A percentile compares a stretch with the other conserved stretches of the same genome.
Evolutionary conservation across 306 rosid genomes (phyloP).

Genomic region (Oxytropis ochrocephala): DNA sequence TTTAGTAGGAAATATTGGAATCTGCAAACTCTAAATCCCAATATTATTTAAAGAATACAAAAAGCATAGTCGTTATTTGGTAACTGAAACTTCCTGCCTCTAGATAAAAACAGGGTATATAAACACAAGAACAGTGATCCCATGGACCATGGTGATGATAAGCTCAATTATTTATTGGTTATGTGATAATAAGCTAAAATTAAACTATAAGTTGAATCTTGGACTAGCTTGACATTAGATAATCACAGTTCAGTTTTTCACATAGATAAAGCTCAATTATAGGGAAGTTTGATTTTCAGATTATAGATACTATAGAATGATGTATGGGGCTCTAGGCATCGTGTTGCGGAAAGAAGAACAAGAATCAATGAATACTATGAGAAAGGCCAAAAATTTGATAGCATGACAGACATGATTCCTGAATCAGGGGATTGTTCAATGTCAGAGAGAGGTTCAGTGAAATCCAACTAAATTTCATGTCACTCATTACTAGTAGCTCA

Average conservation of each 20-base stretch:
- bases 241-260: background rate
- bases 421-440: constrained; percentile 24
- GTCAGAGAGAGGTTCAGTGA: background rate
- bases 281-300: background rate
- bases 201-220: background rate
- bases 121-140: background rate
- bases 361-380: background rate
- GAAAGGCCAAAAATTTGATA: constrained; percentile 27
- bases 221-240: background rate
- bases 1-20: too few species aligned
- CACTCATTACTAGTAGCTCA: constrained; percentile 15
- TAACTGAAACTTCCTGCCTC: background rate
- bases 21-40: too few species aligned
- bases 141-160: background rate
- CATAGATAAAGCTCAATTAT: background rate
- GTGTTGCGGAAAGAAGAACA: constrained; percentile 18
- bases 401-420: constrained; percentile 32
- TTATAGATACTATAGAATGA: background rate
- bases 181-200: background rate
- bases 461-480: constrained; percentile 20
- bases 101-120: background rate
- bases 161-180: background rate
- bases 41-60: too few species aligned
- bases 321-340: constrained; percentile 17
- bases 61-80: background rate